Evolutionary conservation across 176 grass and related monocot species (phyloP).

Genomic region (Triticum timopheevii): DNA sequence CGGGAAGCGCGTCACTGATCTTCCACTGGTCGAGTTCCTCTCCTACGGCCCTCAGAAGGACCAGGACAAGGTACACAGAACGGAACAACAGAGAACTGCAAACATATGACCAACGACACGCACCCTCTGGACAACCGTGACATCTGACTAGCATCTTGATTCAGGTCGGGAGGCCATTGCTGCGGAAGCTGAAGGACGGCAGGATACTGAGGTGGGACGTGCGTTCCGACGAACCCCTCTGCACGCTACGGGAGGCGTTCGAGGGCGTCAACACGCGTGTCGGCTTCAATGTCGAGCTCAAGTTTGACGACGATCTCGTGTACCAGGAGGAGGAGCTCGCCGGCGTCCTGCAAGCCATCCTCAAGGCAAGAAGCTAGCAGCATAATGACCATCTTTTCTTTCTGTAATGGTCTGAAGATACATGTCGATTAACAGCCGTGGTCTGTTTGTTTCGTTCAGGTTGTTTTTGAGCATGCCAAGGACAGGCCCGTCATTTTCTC

Average conservation of each 20-base stretch:
- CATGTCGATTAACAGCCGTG: neutral
- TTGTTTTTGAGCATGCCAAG: constrained; percentile 43
- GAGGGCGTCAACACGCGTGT: constrained; percentile 45
- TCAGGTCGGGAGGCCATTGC: constrained; percentile 56
- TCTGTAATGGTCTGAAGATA: neutral
- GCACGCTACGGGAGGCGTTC: constrained; percentile 71
- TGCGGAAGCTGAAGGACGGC: constrained; percentile 78
- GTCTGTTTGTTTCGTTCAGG: constrained; percentile 25
- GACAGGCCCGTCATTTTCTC: constrained; percentile 75
- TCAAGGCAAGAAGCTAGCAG: constrained; percentile 31
- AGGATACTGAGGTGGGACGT: constrained; percentile 61
- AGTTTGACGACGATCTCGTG: constrained; percentile 53
- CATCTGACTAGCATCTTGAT: neutral
- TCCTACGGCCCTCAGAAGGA: constrained; percentile 69
- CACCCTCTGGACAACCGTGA: neutral
- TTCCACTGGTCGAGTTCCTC: constrained; percentile 62
- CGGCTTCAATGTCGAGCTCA: constrained; percentile 86
- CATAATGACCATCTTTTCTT: neutral
- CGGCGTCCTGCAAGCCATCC: constrained; percentile 35
- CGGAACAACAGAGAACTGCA: neutral
- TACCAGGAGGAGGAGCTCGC: constrained; percentile 57
- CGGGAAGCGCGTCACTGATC: constrained; percentile 52
- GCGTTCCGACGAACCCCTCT: constrained; percentile 44
- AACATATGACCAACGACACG: too few relatives aligned
- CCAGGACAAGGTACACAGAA: constrained; percentile 34